A percentile compares a stretch with the other conserved stretches of the same genome.
Conservation (phyloP, 2,329 filamentous ascomycete species). For the Ustulina deusta region DNA sequence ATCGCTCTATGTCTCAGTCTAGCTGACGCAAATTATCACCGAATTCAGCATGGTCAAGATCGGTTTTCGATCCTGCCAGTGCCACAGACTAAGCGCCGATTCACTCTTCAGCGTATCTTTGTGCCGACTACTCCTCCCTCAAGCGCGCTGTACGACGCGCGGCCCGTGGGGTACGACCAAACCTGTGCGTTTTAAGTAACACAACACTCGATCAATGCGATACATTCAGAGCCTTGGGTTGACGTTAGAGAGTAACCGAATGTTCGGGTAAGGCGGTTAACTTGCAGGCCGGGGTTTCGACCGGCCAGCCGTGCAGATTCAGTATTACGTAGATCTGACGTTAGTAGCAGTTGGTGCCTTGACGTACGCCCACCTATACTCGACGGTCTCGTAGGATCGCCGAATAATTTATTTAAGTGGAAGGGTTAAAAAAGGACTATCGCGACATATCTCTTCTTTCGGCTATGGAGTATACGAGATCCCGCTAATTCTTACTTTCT, state of each 20-base stretch:
- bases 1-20: neutral
- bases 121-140: conserved; percentile 1
- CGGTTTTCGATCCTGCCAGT: conserved; percentile 9
- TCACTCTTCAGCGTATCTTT: conserved; percentile 5
- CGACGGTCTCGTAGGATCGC: neutral
- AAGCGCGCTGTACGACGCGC: conserved; percentile 36
- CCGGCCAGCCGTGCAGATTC: neutral
- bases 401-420: neutral
- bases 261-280: conserved; percentile 3
- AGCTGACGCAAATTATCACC: conserved; percentile 10
- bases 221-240: neutral
- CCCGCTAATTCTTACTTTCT: conserved; percentile 23
- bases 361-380: neutral
- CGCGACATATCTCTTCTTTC: conserved; percentile 31
- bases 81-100: conserved; percentile 33
- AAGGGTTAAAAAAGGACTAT: neutral
- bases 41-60: conserved; percentile 4
- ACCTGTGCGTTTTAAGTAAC: conserved; percentile 16
- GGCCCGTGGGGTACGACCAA: conserved; percentile 13
- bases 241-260: neutral
- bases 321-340: conserved; percentile 4
- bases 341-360: neutral
- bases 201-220: neutral
- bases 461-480: conserved; percentile 8
- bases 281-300: neutral